Evolutionary conservation across 805 yeast genomes (phyloP).

Genomic region (Isabelozyma gotoi): DNA sequence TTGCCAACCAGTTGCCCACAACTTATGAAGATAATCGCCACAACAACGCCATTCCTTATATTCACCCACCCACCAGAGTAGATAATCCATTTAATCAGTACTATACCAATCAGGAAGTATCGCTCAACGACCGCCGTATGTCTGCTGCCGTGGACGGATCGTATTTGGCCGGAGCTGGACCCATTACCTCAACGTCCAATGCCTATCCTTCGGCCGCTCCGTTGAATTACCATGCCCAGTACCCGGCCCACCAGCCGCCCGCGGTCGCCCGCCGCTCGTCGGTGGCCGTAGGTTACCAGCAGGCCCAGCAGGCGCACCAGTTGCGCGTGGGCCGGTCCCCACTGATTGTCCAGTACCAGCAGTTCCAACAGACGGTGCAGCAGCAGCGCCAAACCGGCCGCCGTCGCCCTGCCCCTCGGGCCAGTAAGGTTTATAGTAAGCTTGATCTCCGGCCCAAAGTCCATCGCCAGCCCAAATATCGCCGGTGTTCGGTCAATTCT

Average conservation of each 20-base stretch:
- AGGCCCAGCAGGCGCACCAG: slow-evolving; percentile 6
- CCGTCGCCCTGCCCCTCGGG: slow-evolving; percentile 46
- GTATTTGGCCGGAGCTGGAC: no score
- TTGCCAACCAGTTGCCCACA: slow-evolving; percentile 47
- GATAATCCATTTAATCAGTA: slow-evolving; percentile 46
- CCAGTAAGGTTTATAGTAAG: slow-evolving; percentile 38
- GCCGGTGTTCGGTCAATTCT: slow-evolving; percentile 67
- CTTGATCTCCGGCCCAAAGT: slow-evolving; percentile 61
- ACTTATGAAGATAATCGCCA: slow-evolving; percentile 45
- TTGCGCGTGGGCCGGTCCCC: slow-evolving; percentile 24
- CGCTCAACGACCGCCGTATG: slow-evolving; percentile 35
- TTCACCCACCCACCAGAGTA: slow-evolving; percentile 45
- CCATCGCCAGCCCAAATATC: slow-evolving; percentile 64
- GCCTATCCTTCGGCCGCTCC: slow-evolving; percentile 3
- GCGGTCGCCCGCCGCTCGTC: slow-evolving; percentile 19
- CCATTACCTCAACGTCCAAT: slow-evolving; percentile 12
- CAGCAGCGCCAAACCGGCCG: slow-evolving; percentile 18
- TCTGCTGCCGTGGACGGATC: slow-evolving; percentile 35
- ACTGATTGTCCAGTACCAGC: slow-evolving; percentile 33
- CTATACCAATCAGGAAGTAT: slow-evolving; percentile 38
- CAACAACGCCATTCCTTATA: slow-evolving; percentile 24
- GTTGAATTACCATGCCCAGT: slow-evolving; percentile 11
- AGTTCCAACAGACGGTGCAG: slow-evolving; percentile 28
- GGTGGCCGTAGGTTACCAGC: slow-evolving; percentile 17
- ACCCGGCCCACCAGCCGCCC: slow-evolving; percentile 3